These are phyloP conservation scores for Hamamelis virginiana DNA, from an alignment of 164 flowering plant genomes.

Conservation along the genomic window DNA sequence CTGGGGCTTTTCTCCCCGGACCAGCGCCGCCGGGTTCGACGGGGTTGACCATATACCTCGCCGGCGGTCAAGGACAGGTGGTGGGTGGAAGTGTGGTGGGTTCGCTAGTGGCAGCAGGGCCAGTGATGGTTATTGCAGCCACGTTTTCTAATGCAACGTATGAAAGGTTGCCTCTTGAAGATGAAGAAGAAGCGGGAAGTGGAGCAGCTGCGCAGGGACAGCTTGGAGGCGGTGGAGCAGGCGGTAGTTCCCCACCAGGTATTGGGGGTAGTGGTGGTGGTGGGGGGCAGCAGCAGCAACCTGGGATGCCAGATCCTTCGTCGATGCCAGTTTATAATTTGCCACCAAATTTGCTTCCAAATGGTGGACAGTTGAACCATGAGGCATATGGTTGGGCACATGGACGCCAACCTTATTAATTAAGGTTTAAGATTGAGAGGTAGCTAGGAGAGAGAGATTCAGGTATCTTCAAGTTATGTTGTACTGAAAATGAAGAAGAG, in stretches of 20 bases:
- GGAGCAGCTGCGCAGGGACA: conserved; percentile 15
- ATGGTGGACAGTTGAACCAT: conserved; percentile 51
- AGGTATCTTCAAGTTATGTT: not conserved
- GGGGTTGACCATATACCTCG: conserved; percentile 46
- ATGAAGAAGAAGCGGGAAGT: conserved; percentile 38
- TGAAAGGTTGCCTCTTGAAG: conserved; percentile 54
- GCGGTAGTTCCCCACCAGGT: conserved; percentile 17
- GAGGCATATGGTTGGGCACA: conserved; percentile 61
- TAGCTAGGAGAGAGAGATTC: not conserved
- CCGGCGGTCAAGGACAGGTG: conserved; percentile 59
- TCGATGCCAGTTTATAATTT: conserved; percentile 35
- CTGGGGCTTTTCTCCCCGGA: conserved; percentile 54
- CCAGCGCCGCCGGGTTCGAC: conserved; percentile 58
- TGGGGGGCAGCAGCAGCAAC: too few relatives aligned
- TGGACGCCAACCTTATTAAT: conserved; percentile 36
- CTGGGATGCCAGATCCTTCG: conserved; percentile 20
- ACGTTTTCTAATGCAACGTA: conserved; percentile 53
- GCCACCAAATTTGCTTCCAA: conserved; percentile 52
- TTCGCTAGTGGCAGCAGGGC: conserved; percentile 48
- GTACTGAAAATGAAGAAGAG: not conserved
- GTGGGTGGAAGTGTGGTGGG: conserved; percentile 61
- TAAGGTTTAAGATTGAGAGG: too few relatives aligned
- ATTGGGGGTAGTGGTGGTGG: conserved; percentile 13
- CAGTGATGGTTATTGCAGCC: conserved; percentile 52
- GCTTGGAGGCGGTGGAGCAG: conserved; percentile 19